Evolutionary conservation across 192 early-diverging fungal species (phyloP).

Genomic region (Chytriomyces sp.): DNA sequence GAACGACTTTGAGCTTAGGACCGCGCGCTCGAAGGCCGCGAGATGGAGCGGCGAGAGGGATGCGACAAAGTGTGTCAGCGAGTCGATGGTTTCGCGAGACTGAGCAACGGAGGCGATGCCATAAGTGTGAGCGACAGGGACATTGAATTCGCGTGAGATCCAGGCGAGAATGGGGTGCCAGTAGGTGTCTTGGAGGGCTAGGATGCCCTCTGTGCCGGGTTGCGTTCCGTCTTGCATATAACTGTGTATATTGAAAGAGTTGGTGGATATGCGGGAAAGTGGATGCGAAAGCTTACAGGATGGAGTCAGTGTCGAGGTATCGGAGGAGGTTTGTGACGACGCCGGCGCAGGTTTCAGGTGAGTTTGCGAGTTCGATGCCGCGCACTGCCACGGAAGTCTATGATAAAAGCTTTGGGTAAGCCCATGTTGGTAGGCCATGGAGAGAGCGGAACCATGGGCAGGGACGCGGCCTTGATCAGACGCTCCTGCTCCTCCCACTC

Average conservation of each 20-base stretch:
- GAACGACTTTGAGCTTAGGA: constrained; percentile 86
- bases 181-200: constrained; percentile 74
- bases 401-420: not conserved
- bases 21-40: constrained; percentile 80
- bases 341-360: constrained; percentile 59
- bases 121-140: constrained; percentile 72
- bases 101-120: constrained; percentile 75
- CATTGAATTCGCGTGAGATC: constrained; percentile 63
- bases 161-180: constrained; percentile 83
- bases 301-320: constrained; percentile 88
- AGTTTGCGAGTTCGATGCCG: constrained; percentile 74
- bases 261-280: not conserved
- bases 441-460: constrained; percentile 72
- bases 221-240: constrained; percentile 85
- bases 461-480: constrained; percentile 77
- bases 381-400: constrained; percentile 88
- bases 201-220: constrained; percentile 73
- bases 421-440: not conserved
- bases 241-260: constrained; percentile 29
- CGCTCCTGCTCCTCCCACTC: constrained; percentile 93
- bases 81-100: constrained; percentile 56
- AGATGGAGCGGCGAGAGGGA: not conserved
- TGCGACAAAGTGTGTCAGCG: constrained; percentile 43
- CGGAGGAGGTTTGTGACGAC: constrained; percentile 76
- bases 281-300: constrained; percentile 54